Evolutionary conservation across 2,329 filamentous ascomycete species (phyloP), one percentile per base, ranked within the genome.

Genomic region (Nigrograna mackinnonii): DNA sequence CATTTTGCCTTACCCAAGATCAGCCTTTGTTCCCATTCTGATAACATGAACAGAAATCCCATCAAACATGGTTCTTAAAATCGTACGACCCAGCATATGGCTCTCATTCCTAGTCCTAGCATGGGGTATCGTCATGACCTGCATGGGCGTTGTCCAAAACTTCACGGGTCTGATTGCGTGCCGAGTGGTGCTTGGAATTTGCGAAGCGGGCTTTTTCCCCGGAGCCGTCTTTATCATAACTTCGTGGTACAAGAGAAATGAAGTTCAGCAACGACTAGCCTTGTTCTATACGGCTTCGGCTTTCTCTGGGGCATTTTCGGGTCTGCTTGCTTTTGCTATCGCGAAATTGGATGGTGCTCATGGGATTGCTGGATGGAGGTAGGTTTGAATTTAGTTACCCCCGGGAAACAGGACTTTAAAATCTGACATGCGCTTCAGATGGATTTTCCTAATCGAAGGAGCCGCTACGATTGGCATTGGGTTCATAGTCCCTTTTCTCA

Each of bases 221-320:
- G 83, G 83, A 26, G 79, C 79, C 0, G 71, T 84, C 13, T 73
- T 83, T 36, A 78, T 83, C 35, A 70, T 85, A 24, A 13, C 11
- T 19, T 79, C 82, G 46, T 85, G 81, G 76, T 86, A 86, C 59
- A 85, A 82, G 3, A 76, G 81, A 40, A 75, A 75, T 22, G 65
- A 68, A 37, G 50, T 68, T 20, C 60, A 60, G 7, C 55, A 60
- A 16, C 52, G 65, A 11, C 60, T 62, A 36, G 56, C 66, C 3
- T 43, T 55, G 6, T 40, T 70, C 33, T 62, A 70, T 47, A 66
- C 60, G 20, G 68, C 65, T 6, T 66, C 62, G 30, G 56, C 64
- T 16, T 48, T 70, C 6, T 64, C 67, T 3, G 67, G 60, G 32
- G 64, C 57, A 5, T 71, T 75, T 34, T 67, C 63, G 9, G 72